Evolutionary conservation across 2,329 filamentous ascomycete species (phyloP).

Genomic region (Venturia aucupariae): DNA sequence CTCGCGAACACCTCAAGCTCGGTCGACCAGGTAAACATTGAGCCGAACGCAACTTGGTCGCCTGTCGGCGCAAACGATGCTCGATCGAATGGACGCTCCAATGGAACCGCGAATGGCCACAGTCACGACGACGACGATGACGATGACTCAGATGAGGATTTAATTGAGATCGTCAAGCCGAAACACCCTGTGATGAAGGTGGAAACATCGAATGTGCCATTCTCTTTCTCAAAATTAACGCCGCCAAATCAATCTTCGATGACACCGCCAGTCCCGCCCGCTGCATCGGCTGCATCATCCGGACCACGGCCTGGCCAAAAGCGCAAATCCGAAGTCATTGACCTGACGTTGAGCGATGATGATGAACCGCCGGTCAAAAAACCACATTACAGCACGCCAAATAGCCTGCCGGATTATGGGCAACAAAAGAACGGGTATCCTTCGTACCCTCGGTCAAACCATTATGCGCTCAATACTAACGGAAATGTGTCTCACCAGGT

Average conservation of each 20-base stretch:
- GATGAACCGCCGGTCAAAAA: constrained; percentile 29
- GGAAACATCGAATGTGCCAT: constrained; percentile 28
- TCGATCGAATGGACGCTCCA: constrained; percentile 13
- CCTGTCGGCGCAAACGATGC: constrained; percentile 29
- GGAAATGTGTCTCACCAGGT: constrained; percentile 8
- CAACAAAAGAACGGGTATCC: neutral
- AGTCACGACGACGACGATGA: neutral
- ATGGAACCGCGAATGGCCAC: neutral
- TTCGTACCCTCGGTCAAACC: constrained; percentile 3
- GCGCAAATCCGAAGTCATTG: constrained; percentile 38
- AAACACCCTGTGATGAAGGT: constrained; percentile 28
- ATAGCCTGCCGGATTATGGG: constrained; percentile 24
- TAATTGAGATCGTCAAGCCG: constrained; percentile 36
- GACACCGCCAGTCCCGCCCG: constrained; percentile 19
- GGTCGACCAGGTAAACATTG: constrained; percentile 79
- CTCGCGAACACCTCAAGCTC: constrained; percentile 60
- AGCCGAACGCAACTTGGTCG: constrained; percentile 76
- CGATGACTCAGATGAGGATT: constrained; percentile 32
- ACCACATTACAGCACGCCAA: constrained; percentile 33
- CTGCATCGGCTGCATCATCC: neutral
- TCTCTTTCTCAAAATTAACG: constrained; percentile 31
- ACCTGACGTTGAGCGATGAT: constrained; percentile 40
- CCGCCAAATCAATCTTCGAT: constrained; percentile 28
- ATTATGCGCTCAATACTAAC: constrained; percentile 7
- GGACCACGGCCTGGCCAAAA: constrained; percentile 27